Evolutionary conservation across 768 basidiomycete genomes (phyloP), one percentile per base, ranked within the genome.

Genomic region (Pisolithus sp.): DNA sequence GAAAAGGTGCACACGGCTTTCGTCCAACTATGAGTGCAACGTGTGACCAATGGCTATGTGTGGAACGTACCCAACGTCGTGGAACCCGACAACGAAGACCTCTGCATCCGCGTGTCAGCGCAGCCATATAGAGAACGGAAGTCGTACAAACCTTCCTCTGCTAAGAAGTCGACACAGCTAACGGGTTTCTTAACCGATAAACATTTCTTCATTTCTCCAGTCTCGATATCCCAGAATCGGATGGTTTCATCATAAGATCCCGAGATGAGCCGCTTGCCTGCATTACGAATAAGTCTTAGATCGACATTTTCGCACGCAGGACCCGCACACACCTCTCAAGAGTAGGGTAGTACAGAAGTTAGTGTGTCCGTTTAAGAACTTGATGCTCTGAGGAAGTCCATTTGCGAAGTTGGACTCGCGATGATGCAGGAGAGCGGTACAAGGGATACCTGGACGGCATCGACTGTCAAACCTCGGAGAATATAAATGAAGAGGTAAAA

Each of bases 201-300:
- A 58, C 86, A 89, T 60, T 86, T 88, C 68, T 85, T 84, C 71
- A 79, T 71, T 58, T 79, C 77, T 5, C 78, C 81, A 0, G 76
- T 79, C 49, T 75, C 76, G 20, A 95, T 77, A 63, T 93, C 88
- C 93, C 92, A 95, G 68, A 95, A 89, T 12, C 92, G 77, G 54
- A 95, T 93, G 1, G 88, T 91, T 66, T 93, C 92, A 51, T 94
- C 92, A 61, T 93, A 93, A 24, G 86, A 89, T 15, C 93, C 93
- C 57, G 87, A 91, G 57, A 95, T 90, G 39, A 95, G 73, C 8
- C 86, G 74, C 59, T 91, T 86, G 17, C 87, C 89, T 66, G 51
- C 46, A 38, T 40, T 15, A 1, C 1, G 2, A 13, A 49, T 24
- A 57, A 36, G 49, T 5, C 15, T 5, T 5, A 50, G 34, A 15